Percentiles rank a stretch among this genome's conserved stretches.
Conservation (phyloP, 139 green algal genomes). For the Chlorella sp. region DNA sequence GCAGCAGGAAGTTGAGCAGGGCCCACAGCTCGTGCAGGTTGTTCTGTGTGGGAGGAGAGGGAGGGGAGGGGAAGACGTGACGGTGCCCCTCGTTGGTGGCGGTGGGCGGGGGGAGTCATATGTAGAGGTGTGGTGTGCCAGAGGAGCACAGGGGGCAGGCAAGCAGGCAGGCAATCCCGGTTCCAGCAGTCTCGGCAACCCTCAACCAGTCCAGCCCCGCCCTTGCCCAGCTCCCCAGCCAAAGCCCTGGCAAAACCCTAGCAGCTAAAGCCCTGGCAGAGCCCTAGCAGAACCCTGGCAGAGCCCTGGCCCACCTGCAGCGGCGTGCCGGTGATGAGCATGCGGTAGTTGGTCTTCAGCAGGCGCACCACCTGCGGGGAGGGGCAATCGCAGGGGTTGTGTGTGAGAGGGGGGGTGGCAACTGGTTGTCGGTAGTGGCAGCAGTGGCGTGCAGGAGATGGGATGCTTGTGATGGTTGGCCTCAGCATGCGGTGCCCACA, state of each 20-base stretch:
- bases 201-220: too few relatives aligned
- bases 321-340: conserved; percentile 99
- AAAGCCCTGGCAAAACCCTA: background rate
- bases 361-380: conserved; percentile 81
- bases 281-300: too few relatives aligned
- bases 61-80: background rate
- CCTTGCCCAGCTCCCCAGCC: too few relatives aligned
- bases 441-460: background rate
- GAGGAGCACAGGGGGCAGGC: background rate
- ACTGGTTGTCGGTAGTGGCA: too few relatives aligned
- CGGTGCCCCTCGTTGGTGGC: background rate
- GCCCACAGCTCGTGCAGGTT: conserved; percentile 95
- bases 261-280: background rate
- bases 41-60: conserved; percentile 76
- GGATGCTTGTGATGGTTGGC: too few relatives aligned
- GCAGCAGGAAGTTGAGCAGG: conserved; percentile 99
- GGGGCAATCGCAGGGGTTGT: too few relatives aligned
- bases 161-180: conserved; percentile 44
- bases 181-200: background rate
- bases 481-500: too few relatives aligned
- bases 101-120: background rate
- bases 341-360: conserved; percentile 93
- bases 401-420: background rate
- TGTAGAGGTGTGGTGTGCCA: background rate
- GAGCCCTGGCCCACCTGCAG: conserved; percentile 50